phyloP scores from a whole-genome alignment of 495 filamentous ascomycete genomes.

The Amniculicola lignicola region DNA sequence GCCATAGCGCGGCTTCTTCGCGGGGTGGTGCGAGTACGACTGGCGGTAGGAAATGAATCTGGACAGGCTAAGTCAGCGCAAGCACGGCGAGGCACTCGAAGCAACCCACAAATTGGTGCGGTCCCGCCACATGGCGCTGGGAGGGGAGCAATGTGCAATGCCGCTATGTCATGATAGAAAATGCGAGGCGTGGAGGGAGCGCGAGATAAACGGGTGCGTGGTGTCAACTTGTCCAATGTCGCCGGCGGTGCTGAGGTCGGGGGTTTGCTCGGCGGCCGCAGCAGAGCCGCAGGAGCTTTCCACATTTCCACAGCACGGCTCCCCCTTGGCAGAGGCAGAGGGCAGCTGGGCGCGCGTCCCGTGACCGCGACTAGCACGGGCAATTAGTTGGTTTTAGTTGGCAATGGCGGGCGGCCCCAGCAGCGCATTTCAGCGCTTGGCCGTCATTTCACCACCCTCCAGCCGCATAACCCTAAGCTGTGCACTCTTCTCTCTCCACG shows the following conservation, averaged over 20 bases:
- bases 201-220: too few species aligned
- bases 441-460: conserved; percentile 10
- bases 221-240: too few species aligned
- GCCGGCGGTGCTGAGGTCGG: too few species aligned
- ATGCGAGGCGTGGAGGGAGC: background rate
- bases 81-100: conserved; percentile 1
- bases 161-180: conserved; percentile 28
- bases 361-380: too few species aligned
- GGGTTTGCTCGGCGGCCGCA: too few species aligned
- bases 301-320: too few species aligned
- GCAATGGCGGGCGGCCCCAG: too few species aligned
- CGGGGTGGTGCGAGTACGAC: conserved; percentile 92
- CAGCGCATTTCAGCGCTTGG: conserved; percentile 21
- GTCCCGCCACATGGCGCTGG: conserved; percentile 85
- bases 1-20: conserved; percentile 73
- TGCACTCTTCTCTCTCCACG: background rate
- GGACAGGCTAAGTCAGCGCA: conserved; percentile 24
- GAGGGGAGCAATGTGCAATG: conserved; percentile 4
- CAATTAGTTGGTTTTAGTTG: too few species aligned
- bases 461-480: conserved; percentile 7
- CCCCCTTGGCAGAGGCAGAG: background rate
- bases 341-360: background rate
- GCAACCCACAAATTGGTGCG: conserved; percentile 85
- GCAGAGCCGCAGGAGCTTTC: too few species aligned
- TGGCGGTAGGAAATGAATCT: conserved; percentile 99